Evolutionary conservation across 768 basidiomycete species (phyloP), one percentile per base, ranked within the genome.

Genomic region (Hypsizygus marmoreus): DNA sequence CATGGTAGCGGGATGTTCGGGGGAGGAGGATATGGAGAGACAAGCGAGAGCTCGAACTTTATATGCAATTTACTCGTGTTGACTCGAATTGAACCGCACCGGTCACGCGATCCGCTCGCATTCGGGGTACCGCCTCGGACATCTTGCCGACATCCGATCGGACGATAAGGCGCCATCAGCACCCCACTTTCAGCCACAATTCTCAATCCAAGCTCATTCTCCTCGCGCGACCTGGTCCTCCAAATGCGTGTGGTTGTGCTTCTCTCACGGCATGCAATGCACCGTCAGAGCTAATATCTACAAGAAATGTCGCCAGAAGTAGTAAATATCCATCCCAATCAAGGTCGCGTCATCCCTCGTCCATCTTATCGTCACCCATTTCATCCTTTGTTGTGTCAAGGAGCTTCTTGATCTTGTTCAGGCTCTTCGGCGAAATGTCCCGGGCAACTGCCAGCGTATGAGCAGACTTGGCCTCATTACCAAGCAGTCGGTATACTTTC

Each of bases 401-500:
- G 53, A 91, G 72, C 64, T 82, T 88, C 73, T 82, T 86, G 59
- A 88, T 84, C 77, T 92, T 93, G 43, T 77, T 80, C 49, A 84
- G 69, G 61, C 88, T 88, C 71, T 95, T 92, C 31, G 97, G 95
- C 35, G 95, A 89, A 47, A 97, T 80, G 63, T 99, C 97, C 51
- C 94, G 84, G 55, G 94, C 97, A 29, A 87, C 76, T 23, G 93
- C 91, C 50, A 99, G 86, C 68, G 85, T 77, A 50, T 88, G 84
- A 45, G 90, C 88, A 38, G 92, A 85, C 66, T 89, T 86, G 14
- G 79, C 75, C 54, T 82, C 80, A 66, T 92, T 76, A 26, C 91
- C 91, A 44, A 88, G 68, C 55, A 89, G 74, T 36, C 91, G 82
- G 61, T 97, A 97, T 48, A 88, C 86, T 70, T 88, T 89, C 20